Evolutionary conservation across 2,329 filamentous ascomycete species (phyloP).

Genomic region (Epichloe sibirici): DNA sequence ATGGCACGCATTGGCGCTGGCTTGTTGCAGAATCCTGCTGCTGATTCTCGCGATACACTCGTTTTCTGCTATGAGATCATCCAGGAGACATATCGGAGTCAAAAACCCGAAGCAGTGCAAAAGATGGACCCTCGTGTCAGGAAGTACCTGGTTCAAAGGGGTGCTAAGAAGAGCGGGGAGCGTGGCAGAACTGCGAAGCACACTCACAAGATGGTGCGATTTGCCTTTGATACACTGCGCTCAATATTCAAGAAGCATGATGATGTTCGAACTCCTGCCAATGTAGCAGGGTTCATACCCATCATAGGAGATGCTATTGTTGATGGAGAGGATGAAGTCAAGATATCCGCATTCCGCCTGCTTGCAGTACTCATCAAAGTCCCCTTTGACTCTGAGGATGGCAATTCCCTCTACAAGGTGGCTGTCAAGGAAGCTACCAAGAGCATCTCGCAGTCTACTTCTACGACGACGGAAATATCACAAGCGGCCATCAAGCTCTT

Average conservation of each 20-base stretch:
- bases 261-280: conserved; percentile 62
- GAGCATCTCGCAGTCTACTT: conserved; percentile 62
- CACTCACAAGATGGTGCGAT: conserved; percentile 76
- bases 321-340: conserved; percentile 81
- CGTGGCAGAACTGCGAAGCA: conserved; percentile 65
- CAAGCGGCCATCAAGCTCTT: conserved; percentile 85
- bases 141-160: conserved; percentile 71
- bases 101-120: conserved; percentile 36
- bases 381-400: conserved; percentile 61
- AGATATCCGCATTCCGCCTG: conserved; percentile 76
- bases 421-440: conserved; percentile 79
- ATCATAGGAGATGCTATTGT: conserved; percentile 81
- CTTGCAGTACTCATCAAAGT: conserved; percentile 76
- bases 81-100: conserved; percentile 66
- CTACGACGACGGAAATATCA: conserved; percentile 69
- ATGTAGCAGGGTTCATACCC: conserved; percentile 75
- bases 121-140: conserved; percentile 50
- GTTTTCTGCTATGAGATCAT: conserved; percentile 93
- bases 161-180: conserved; percentile 60
- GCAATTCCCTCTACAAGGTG: conserved; percentile 52
- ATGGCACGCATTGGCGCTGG: conserved; percentile 74
- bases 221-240: conserved; percentile 77
- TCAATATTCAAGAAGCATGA: conserved; percentile 80
- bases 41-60: conserved; percentile 70
- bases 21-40: conserved; percentile 67